Base-by-base conservation (phyloP, 805 yeast genomes). In the Blastobotrys robertii region DNA sequence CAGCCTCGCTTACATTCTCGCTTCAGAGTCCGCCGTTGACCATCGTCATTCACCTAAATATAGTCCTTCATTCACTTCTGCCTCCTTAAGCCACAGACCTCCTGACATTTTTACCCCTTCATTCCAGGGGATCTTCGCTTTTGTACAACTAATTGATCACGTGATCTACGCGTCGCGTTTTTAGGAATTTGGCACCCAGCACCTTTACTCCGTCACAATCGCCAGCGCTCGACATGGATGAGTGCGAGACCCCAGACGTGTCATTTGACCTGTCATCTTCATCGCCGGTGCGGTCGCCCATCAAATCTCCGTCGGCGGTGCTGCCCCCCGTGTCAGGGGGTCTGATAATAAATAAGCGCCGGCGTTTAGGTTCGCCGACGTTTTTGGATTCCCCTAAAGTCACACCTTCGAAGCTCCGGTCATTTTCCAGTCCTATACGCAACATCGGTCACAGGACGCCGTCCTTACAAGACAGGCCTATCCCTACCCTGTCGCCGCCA, bases 401-500 rank as follows among this genome's bases (percentile, higher is more conserved):
- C 15, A 48, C 53, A 5, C 56, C 56, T 11, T 31, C 43, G n/a
- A 53, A 53, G 37, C 34, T 37, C 31, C 37, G 56, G n/a, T 47
- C 55, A 3, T 41, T 51, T 15, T 44, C 54, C 2, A 38, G 48
- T 10, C 56, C 56, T 3, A 14, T 44, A 25, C 13, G 44, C 14
- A 12, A 22, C 13, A 6, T 30, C 16, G 45, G 42, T 29, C n/a
- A 34, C 31, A 39, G 58, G n/a, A 52, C 57, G n/a, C 59, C 59
- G n/a, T 55, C 57, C 13, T 41, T 55, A 19, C 45, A 43, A 12
- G 59, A 55, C 34, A 30, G 48, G 33, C 59, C 58, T 8, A 51
- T 56, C 16, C 60, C 59, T 6, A 51, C 49, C 9, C 45, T 56
- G 6, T 43, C 58, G 3, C 57, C 58, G 13, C 58, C 57, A 3